Evolutionary conservation across 2,329 filamentous ascomycete genomes (phyloP).

Genomic region (Colletotrichum abscissum): DNA sequence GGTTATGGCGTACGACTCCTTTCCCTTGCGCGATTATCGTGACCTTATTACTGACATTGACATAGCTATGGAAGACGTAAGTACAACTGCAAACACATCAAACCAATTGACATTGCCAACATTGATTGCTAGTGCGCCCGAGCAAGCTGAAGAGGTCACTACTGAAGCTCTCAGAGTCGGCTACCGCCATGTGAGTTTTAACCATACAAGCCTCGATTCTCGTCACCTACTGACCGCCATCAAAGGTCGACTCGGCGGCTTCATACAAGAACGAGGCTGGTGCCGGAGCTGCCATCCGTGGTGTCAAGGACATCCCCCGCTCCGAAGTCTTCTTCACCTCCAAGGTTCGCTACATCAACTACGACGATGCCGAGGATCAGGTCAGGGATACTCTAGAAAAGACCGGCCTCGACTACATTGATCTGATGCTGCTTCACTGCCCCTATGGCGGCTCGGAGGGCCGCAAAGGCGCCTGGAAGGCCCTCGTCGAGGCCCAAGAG

Average conservation of each 20-base stretch:
- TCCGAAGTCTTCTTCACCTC: constrained; percentile 66
- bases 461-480: constrained; percentile 71
- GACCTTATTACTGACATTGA: constrained; percentile 15
- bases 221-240: background rate
- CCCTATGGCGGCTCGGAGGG: constrained; percentile 67
- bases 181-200: constrained; percentile 61
- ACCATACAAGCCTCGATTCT: background rate
- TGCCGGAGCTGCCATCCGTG: constrained; percentile 57
- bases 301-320: constrained; percentile 53
- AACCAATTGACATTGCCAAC: background rate
- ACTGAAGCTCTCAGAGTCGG: constrained; percentile 60
- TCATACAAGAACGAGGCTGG: constrained; percentile 63
- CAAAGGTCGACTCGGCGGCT: constrained; percentile 65
- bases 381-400: constrained; percentile 72
- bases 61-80: constrained; percentile 66
- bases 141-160: constrained; percentile 50
- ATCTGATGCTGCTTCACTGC: constrained; percentile 73
- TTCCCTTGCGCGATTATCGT: constrained; percentile 17
- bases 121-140: constrained; percentile 43
- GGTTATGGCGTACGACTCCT: constrained; percentile 62
- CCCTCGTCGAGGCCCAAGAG: constrained; percentile 72
- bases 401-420: constrained; percentile 73
- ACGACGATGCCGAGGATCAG: constrained; percentile 72
- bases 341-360: constrained; percentile 62
- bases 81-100: constrained; percentile 22